Evolutionary conservation across 495 filamentous ascomycete species (phyloP).

Genomic region (Antarctomyces pellizariae): DNA sequence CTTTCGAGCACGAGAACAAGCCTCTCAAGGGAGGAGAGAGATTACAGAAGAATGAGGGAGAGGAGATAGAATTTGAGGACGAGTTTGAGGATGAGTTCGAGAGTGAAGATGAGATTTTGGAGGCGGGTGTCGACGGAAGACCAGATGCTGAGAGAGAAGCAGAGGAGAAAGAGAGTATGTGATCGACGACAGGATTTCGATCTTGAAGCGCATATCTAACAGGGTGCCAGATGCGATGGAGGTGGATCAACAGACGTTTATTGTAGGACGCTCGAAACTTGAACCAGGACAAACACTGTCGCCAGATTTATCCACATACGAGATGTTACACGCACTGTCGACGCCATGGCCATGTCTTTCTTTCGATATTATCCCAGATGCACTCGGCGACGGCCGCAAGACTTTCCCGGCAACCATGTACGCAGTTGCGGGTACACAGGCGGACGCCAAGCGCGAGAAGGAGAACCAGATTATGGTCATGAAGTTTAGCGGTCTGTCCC

Average conservation of each 20-base stretch:
- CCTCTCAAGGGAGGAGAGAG: constrained; percentile 49
- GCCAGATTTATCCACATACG: constrained; percentile 76
- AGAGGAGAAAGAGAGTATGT: constrained; percentile 46
- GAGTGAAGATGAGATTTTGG: constrained; percentile 86
- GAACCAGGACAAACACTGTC: constrained; percentile 72
- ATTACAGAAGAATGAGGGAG: constrained; percentile 27
- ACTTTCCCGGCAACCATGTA: constrained; percentile 85
- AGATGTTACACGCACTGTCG: constrained; percentile 84
- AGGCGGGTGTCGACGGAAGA: constrained; percentile 79
- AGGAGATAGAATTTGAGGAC: constrained; percentile 78
- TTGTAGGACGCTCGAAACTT: constrained; percentile 71
- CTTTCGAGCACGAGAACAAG: constrained; percentile 24
- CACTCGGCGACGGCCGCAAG: constrained; percentile 72
- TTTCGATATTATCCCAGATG: constrained; percentile 76
- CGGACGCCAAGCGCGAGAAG: constrained; percentile 41
- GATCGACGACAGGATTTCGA: background rate
- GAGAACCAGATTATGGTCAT: constrained; percentile 90
- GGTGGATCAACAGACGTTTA: constrained; percentile 76
- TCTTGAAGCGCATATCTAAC: constrained; percentile 2
- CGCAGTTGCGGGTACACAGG: constrained; percentile 83
- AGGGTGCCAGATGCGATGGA: constrained; percentile 52
- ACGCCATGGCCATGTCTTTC: constrained; percentile 92
- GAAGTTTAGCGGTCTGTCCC: constrained; percentile 77
- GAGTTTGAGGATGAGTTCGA: constrained; percentile 94
- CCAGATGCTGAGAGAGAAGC: constrained; percentile 84